phyloP scores from a whole-genome alignment of 208 protist species.

The Novymonas esmeraldas region DNA sequence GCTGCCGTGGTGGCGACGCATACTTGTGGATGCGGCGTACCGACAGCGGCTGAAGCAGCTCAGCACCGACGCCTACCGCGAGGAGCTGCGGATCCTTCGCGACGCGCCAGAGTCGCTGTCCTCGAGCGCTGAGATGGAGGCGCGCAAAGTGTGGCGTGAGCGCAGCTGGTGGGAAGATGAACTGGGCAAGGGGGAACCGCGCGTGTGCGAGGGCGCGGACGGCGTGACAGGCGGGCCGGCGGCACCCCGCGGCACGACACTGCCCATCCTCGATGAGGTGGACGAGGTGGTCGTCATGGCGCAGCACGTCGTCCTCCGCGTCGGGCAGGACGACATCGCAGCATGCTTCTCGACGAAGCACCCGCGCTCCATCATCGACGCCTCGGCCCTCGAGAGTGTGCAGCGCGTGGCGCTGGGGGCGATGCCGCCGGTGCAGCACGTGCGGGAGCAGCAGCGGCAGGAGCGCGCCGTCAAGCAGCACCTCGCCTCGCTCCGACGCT shows the following conservation, averaged over 20 bases:
- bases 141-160: slow-evolving; percentile 24
- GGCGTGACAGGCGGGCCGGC: too few species aligned
- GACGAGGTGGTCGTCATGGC: slow-evolving; percentile 41
- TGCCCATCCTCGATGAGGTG: slow-evolving; percentile 20
- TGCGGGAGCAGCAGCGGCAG: slow-evolving; percentile 24
- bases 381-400: slow-evolving; percentile 42
- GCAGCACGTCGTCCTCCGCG: slow-evolving; percentile 58
- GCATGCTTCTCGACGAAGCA: slow-evolving; percentile 45
- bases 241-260: not conserved
- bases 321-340: slow-evolving; percentile 1
- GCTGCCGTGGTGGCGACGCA: slow-evolving; percentile 86
- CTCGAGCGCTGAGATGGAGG: slow-evolving; percentile 27
- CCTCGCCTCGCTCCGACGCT: slow-evolving; percentile 31
- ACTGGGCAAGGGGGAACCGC: slow-evolving; percentile 4
- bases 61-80: slow-evolving; percentile 52
- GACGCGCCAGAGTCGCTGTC: slow-evolving; percentile 49
- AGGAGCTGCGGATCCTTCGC: slow-evolving; percentile 49
- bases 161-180: slow-evolving; percentile 22
- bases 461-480: slow-evolving; percentile 37
- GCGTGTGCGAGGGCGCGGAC: slow-evolving; percentile 2
- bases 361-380: slow-evolving; percentile 47
- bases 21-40: slow-evolving; percentile 59
- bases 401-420: slow-evolving; percentile 35
- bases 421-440: slow-evolving; percentile 33
- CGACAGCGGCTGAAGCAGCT: slow-evolving; percentile 49